A percentile compares a stretch with the other conserved stretches of the same genome.
Evolutionary conservation across 129 eudicot genomes (phyloP).

Genomic region (Pulicaria dysenterica): DNA sequence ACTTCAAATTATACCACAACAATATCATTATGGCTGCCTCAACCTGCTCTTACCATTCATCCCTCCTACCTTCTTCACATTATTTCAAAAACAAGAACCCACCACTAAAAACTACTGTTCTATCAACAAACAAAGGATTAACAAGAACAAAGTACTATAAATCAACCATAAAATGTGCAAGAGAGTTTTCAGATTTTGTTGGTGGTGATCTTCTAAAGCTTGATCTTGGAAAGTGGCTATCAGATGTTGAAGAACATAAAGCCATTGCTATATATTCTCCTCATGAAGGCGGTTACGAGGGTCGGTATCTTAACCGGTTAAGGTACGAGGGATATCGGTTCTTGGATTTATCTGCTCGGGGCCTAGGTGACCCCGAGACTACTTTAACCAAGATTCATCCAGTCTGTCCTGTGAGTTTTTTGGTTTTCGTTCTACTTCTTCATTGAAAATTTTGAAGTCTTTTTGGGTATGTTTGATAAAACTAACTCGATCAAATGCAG

Average conservation of each 20-base stretch:
- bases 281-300: constrained; percentile 95
- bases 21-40: constrained; percentile 43
- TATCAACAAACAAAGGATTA: constrained; percentile 18
- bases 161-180: constrained; percentile 46
- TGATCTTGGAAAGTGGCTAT: constrained; percentile 80
- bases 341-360: constrained; percentile 85
- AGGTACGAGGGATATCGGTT: constrained; percentile 78
- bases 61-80: constrained; percentile 41
- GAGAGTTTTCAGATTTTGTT: constrained; percentile 60
- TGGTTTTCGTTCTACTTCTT: background rate
- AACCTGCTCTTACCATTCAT: constrained; percentile 48
- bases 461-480: background rate
- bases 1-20: constrained; percentile 13
- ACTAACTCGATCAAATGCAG: constrained; percentile 42
- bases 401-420: constrained; percentile 82
- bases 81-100: constrained; percentile 15
- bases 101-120: background rate
- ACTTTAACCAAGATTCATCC: constrained; percentile 93
- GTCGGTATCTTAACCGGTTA: constrained; percentile 76
- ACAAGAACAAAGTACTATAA: constrained; percentile 17
- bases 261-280: constrained; percentile 88
- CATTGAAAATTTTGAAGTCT: constrained; percentile 1
- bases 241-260: constrained; percentile 93
- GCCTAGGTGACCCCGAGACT: constrained; percentile 90
- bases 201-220: constrained; percentile 92